These are phyloP conservation scores for Termitomyces sp. DNA, from an alignment of 768 basidiomycete species.

Conservation along the genomic window DNA sequence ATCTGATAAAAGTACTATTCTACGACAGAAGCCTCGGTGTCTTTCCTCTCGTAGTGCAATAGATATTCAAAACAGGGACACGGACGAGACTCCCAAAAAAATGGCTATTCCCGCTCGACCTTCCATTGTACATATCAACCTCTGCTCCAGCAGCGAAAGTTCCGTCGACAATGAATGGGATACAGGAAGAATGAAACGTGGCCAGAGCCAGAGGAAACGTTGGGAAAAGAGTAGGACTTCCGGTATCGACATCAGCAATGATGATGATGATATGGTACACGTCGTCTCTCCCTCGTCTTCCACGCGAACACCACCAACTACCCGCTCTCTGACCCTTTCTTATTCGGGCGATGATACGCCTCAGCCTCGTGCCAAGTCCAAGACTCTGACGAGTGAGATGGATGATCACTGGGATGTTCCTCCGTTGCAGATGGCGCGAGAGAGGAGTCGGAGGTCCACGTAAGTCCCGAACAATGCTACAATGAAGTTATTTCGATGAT, in stretches of 20 bases:
- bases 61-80: background rate
- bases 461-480: background rate
- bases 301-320: background rate
- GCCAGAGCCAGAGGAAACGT: background rate
- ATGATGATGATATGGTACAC: background rate
- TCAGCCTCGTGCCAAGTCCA: constrained; percentile 1
- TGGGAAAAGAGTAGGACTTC: background rate
- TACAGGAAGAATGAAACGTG: constrained; percentile 7
- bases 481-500: background rate
- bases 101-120: background rate
- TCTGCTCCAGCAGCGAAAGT: constrained; percentile 10
- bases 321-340: background rate
- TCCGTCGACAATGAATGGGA: constrained; percentile 4
- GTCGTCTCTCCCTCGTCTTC: background rate
- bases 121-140: constrained; percentile 5
- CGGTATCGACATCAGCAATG: background rate
- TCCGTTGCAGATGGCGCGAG: constrained; percentile 5
- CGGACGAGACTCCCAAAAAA: constrained; percentile 7
- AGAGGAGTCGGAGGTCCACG: constrained; percentile 1
- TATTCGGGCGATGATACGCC: constrained; percentile 10
- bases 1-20: background rate
- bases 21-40: background rate
- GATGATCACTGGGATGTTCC: background rate
- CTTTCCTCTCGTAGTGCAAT: background rate
- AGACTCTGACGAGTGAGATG: background rate